These are phyloP conservation scores for Vachellia pachyceras DNA, from an alignment of 306 rosid genomes.

Conservation along the genomic window DNA sequence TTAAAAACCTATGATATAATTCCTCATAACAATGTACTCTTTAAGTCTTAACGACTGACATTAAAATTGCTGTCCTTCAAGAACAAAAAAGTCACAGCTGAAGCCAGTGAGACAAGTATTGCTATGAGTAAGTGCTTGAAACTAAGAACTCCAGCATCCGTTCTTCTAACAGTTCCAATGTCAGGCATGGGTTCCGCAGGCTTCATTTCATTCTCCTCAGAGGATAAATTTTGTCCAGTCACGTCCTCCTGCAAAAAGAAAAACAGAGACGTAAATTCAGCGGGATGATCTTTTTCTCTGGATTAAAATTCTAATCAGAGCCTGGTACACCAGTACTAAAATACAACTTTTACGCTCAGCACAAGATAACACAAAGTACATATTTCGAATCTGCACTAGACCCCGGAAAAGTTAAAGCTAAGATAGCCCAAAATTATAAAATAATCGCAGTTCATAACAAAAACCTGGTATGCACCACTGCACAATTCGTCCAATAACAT, in stretches of 20 bases:
- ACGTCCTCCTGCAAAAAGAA: slow-evolving; percentile 49
- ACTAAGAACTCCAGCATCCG: slow-evolving; percentile 75
- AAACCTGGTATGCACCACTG: slow-evolving; percentile 8
- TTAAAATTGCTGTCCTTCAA: slow-evolving; percentile 43
- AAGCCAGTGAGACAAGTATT: slow-evolving; percentile 55
- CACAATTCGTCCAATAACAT: neutral
- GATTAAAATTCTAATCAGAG: neutral
- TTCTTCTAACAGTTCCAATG: slow-evolving; percentile 66
- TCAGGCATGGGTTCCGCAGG: slow-evolving; percentile 45
- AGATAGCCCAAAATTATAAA: neutral
- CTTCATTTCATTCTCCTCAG: slow-evolving; percentile 38
- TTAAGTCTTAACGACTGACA: slow-evolving; percentile 18
- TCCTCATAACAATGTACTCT: slow-evolving; percentile 13
- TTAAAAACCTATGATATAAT: neutral
- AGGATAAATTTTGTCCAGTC: slow-evolving; percentile 40
- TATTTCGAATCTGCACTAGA: neutral
- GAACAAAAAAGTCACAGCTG: slow-evolving; percentile 50
- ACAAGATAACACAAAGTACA: neutral
- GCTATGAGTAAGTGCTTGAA: slow-evolving; percentile 54
- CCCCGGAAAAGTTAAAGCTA: neutral
- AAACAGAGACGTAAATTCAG: slow-evolving; percentile 14
- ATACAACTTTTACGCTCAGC: neutral
- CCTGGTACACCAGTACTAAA: neutral
- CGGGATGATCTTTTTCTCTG: neutral
- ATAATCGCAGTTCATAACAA: neutral